Conservation (phyloP, 768 basidiomycete genomes). For the Pisolithus orientalis region DNA sequence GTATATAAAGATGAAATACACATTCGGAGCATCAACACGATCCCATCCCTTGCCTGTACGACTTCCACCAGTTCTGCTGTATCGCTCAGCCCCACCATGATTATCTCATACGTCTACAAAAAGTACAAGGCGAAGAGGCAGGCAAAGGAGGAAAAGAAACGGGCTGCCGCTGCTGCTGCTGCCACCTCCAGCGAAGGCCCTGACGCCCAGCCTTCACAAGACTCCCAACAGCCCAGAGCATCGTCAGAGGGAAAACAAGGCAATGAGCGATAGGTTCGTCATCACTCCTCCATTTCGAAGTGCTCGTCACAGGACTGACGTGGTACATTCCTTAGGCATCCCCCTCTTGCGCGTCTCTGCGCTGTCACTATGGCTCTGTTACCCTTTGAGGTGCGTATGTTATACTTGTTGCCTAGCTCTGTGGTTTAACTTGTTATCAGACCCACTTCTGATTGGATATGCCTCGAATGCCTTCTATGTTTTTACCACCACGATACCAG, state of each 20-base stretch:
- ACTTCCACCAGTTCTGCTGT: too few relatives aligned
- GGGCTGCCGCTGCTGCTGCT: not conserved
- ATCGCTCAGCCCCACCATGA: conserved; percentile 4
- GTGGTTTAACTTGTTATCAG: too few relatives aligned
- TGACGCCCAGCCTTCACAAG: not conserved
- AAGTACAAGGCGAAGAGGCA: conserved; percentile 22
- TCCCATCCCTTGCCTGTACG: too few relatives aligned
- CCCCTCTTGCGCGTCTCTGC: not conserved
- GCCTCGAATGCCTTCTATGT: too few relatives aligned
- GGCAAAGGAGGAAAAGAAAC: conserved; percentile 10
- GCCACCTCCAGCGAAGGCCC: not conserved
- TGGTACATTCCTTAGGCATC: not conserved
- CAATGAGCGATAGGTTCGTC: not conserved
- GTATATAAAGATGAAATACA: not conserved
- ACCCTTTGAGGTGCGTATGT: not conserved
- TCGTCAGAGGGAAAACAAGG: not conserved
- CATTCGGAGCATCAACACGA: too few relatives aligned
- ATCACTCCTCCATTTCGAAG: not conserved
- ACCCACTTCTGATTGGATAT: too few relatives aligned
- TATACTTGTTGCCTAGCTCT: not conserved
- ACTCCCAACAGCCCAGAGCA: not conserved
- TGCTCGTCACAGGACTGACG: not conserved
- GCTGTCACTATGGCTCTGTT: not conserved
- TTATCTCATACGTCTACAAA: conserved; percentile 12
- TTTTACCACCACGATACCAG: too few relatives aligned